A percentile compares a stretch with the other conserved stretches of the same genome.
These are phyloP conservation scores for Peronospora tabacina DNA, from an alignment of 352 stramenopile species.

Conservation along the genomic window DNA sequence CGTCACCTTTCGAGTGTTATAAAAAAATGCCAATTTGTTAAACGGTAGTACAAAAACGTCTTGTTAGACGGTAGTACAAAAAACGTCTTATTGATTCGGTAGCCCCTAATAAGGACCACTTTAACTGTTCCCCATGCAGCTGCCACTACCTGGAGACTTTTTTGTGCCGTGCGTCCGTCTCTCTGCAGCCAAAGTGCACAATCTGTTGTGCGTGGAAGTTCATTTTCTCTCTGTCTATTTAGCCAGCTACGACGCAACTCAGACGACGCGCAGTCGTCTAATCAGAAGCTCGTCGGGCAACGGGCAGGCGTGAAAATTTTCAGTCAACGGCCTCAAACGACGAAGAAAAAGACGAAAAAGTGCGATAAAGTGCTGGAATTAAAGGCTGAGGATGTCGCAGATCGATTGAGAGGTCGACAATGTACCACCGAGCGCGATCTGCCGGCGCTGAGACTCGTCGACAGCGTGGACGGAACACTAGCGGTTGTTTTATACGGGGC, in stretches of 20 bases:
- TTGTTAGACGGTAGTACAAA: no score
- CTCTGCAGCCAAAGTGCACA: slow-evolving; percentile 25
- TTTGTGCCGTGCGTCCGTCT: slow-evolving; percentile 49
- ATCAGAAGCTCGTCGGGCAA: slow-evolving; percentile 47
- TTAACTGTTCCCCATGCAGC: slow-evolving; percentile 29
- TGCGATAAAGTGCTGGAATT: not conserved
- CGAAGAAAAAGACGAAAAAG: slow-evolving; percentile 10
- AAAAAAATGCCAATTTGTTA: no score
- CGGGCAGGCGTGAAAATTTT: slow-evolving; percentile 44
- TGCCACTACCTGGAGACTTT: slow-evolving; percentile 41
- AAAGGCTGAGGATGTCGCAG: not conserved
- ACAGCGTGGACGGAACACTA: slow-evolving; percentile 33
- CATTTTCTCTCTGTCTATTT: slow-evolving; percentile 46
- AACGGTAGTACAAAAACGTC: no score
- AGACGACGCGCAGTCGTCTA: slow-evolving; percentile 3
- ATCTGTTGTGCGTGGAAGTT: slow-evolving; percentile 41
- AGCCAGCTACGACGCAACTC: slow-evolving; percentile 40
- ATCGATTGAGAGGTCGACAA: slow-evolving; percentile 1
- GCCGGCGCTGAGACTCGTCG: slow-evolving; percentile 31
- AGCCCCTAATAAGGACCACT: slow-evolving; percentile 5
- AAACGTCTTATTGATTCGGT: no score
- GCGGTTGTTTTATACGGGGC: slow-evolving; percentile 41
- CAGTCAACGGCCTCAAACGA: slow-evolving; percentile 19
- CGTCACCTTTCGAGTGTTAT: no score
- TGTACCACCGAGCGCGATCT: slow-evolving; percentile 16